These are phyloP conservation scores for Vigna reflexopilosa DNA, from an alignment of 306 rosid genomes.

Conservation along the genomic window DNA sequence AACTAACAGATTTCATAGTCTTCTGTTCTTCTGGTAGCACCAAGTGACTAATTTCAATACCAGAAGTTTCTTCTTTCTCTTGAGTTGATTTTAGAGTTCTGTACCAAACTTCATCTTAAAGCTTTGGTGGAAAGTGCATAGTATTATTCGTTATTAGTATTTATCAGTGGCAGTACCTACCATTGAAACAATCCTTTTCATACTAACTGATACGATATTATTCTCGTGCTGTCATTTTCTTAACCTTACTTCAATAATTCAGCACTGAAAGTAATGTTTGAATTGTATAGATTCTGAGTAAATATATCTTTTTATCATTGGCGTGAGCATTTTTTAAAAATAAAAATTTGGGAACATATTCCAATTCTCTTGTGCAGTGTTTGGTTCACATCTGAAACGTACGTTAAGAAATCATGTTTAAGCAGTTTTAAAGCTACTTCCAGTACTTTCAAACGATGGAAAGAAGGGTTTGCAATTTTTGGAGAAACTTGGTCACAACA, in stretches of 20 bases:
- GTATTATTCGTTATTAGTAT: constrained; percentile 6
- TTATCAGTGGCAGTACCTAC: constrained; percentile 5
- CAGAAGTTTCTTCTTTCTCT: neutral
- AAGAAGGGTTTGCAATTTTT: neutral
- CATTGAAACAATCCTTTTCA: constrained; percentile 17
- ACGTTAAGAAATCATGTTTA: no score
- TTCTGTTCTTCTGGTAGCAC: neutral
- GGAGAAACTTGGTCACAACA: neutral
- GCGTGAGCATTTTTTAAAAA: no score
- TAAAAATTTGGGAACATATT: neutral
- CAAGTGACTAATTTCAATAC: neutral
- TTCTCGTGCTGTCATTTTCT: neutral
- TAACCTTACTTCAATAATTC: neutral
- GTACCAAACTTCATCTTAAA: neutral
- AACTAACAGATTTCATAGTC: neutral
- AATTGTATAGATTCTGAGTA: neutral
- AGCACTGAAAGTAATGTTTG: neutral
- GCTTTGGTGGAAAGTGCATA: neutral
- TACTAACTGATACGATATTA: neutral
- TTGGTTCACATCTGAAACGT: no score
- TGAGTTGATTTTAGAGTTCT: neutral
- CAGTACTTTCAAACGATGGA: no score
- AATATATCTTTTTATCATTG: neutral
- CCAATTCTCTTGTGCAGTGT: neutral
- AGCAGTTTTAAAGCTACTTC: no score